Conservation (phyloP, 768 basidiomycete species). For the Naganishia kalamii region DNA sequence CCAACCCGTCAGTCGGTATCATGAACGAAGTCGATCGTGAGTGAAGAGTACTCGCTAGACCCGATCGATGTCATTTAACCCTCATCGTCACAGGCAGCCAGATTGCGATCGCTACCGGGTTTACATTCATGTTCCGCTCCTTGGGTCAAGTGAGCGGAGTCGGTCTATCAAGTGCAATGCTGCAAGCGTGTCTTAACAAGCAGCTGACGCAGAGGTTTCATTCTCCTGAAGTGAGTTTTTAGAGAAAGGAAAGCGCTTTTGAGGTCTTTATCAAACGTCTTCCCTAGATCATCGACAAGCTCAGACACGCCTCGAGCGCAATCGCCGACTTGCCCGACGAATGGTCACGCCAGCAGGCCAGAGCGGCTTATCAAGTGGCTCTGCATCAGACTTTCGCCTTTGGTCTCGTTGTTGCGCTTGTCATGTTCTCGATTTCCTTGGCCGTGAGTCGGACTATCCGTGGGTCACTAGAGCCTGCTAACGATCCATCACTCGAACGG, state of each 20-base stretch:
- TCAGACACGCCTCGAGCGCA: slow-evolving; percentile 22
- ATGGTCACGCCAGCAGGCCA: slow-evolving; percentile 17
- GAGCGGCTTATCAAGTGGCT: slow-evolving; percentile 14
- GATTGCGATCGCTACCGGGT: slow-evolving; percentile 24
- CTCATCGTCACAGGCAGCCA: slow-evolving; percentile 10
- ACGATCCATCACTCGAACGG: not conserved
- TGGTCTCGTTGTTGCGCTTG: slow-evolving; percentile 10
- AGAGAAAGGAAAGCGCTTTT: not conserved
- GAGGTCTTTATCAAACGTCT: not conserved
- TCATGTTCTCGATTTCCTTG: slow-evolving; percentile 14
- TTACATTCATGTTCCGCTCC: slow-evolving; percentile 23
- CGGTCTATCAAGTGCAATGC: slow-evolving; percentile 23
- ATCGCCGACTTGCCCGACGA: slow-evolving; percentile 19
- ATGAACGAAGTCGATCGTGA: slow-evolving; percentile 24
- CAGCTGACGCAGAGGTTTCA: slow-evolving; percentile 20
- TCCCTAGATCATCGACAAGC: slow-evolving; percentile 15
- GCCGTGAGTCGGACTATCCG: slow-evolving; percentile 12
- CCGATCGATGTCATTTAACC: not conserved
- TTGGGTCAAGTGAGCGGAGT: slow-evolving; percentile 25
- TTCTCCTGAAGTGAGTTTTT: slow-evolving; percentile 17
- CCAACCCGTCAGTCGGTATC: slow-evolving; percentile 1
- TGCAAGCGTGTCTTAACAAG: slow-evolving; percentile 17
- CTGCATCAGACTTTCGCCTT: slow-evolving; percentile 25
- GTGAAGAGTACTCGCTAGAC: not conserved
- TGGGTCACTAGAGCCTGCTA: not conserved